These are phyloP conservation scores for Mortierella sp. DNA, from an alignment of 371 early-diverging fungal species.

Conservation along the genomic window DNA sequence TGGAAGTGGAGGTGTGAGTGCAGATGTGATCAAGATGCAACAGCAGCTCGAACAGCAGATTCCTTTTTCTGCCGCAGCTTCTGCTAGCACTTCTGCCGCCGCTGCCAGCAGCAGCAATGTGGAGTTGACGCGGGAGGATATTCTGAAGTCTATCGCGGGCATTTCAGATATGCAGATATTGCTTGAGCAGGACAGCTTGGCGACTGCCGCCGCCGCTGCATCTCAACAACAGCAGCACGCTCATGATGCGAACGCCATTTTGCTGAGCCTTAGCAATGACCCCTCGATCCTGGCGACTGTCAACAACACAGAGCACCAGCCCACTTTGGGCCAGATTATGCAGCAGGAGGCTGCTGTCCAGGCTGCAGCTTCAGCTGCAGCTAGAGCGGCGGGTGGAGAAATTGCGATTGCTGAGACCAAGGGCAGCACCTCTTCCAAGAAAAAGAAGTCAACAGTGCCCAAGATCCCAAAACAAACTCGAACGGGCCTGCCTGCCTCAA, in stretches of 20 bases:
- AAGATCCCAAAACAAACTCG: background rate
- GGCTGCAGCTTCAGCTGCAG: background rate
- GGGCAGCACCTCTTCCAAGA: background rate
- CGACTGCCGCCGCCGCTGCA: slow-evolving; percentile 3
- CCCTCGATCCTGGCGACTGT: slow-evolving; percentile 37
- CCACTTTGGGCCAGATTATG: slow-evolving; percentile 7
- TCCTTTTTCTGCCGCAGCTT: background rate
- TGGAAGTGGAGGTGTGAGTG: slow-evolving; percentile 10
- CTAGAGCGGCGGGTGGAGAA: background rate
- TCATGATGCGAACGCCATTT: slow-evolving; percentile 12
- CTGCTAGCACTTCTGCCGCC: background rate
- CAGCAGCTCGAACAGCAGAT: slow-evolving; percentile 24
- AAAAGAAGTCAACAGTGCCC: background rate
- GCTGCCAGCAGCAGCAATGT: too few species aligned
- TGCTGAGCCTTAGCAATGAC: slow-evolving; percentile 28
- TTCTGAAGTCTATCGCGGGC: slow-evolving; percentile 20
- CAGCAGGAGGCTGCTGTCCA: background rate
- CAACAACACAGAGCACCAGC: slow-evolving; percentile 13
- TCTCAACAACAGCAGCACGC: background rate
- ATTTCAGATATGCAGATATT: slow-evolving; percentile 14
- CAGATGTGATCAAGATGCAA: slow-evolving; percentile 24
- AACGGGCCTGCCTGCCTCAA: background rate
- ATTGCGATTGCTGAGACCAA: background rate
- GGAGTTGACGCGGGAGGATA: slow-evolving; percentile 16
- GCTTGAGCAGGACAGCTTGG: slow-evolving; percentile 8